A percentile compares a stretch with the other conserved stretches of the same genome.
These are phyloP conservation scores for Cinnamomum micranthum DNA, from an alignment of 164 flowering plant genomes.

Conservation along the genomic window DNA sequence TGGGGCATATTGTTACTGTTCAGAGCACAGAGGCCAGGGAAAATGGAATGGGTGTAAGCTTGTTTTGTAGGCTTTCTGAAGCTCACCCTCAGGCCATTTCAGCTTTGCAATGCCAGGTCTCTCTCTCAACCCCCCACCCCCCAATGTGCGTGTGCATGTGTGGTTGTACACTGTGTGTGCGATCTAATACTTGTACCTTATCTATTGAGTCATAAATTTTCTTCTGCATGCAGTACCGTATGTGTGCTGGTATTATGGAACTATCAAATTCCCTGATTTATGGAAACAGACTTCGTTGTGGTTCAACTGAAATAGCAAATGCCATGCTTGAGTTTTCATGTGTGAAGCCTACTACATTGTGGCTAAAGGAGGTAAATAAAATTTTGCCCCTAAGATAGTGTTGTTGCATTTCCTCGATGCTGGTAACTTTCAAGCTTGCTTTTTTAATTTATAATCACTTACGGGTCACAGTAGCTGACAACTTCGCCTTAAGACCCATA, in stretches of 20 bases:
- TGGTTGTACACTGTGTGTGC: not conserved
- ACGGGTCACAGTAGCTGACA: no score
- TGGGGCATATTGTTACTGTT: not conserved
- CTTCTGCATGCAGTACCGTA: conserved; percentile 67
- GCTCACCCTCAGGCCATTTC: conserved; percentile 98
- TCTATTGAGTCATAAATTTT: conserved; percentile 7
- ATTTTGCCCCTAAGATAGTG: not conserved
- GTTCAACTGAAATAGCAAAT: conserved; percentile 69
- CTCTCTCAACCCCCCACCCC: not conserved
- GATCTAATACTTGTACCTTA: not conserved
- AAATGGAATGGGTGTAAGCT: conserved; percentile 85
- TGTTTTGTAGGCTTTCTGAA: conserved; percentile 95
- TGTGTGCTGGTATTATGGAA: conserved; percentile 91
- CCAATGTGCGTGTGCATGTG: not conserved
- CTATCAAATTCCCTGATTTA: conserved; percentile 86
- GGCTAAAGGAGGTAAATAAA: conserved; percentile 63
- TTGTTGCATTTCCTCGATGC: not conserved
- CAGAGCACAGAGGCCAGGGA: conserved; percentile 92
- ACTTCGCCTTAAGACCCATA: no score
- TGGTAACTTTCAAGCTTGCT: not conserved
- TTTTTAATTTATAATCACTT: no score
- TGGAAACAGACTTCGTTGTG: conserved; percentile 89
- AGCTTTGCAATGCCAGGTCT: conserved; percentile 87
- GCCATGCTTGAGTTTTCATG: conserved; percentile 53
- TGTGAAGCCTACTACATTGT: conserved; percentile 33